Evolutionary conservation across 345 rosid species (phyloP).

Genomic region (Boechera stricta): DNA sequence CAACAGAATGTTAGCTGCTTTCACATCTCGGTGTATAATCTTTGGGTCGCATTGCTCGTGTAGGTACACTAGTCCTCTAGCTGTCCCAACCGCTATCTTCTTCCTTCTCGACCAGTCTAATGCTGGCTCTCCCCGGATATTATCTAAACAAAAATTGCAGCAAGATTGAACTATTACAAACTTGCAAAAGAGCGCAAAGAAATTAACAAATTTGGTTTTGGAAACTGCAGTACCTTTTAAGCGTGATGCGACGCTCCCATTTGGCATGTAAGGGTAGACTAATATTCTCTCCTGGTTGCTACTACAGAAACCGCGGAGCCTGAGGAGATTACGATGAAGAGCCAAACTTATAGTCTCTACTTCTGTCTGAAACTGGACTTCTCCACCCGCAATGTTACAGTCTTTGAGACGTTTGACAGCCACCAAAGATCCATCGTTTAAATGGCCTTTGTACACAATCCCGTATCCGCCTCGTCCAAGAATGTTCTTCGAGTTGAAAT

Average conservation of each 20-base stretch:
- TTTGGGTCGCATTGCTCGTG: conserved; percentile 97
- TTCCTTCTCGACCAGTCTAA: conserved; percentile 89
- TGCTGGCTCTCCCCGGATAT: conserved; percentile 67
- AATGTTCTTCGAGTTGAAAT: conserved; percentile 85
- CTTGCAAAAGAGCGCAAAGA: background rate
- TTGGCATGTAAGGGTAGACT: conserved; percentile 94
- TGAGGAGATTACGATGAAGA: conserved; percentile 92
- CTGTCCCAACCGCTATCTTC: conserved; percentile 88
- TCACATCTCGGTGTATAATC: conserved; percentile 94
- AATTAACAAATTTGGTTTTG: background rate
- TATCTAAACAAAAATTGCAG: conserved; percentile 51
- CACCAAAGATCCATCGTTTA: conserved; percentile 73
- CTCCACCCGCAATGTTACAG: conserved; percentile 85
- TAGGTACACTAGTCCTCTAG: conserved; percentile 82
- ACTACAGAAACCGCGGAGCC: conserved; percentile 95
- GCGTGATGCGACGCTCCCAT: conserved; percentile 95
- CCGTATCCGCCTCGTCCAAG: conserved; percentile 96
- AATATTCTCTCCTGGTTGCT: conserved; percentile 91
- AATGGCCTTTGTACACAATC: conserved; percentile 87
- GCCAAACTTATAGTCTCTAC: conserved; percentile 96
- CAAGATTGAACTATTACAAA: background rate
- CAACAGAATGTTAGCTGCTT: conserved; percentile 91
- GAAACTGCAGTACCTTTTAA: conserved; percentile 67
- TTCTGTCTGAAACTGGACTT: conserved; percentile 97
- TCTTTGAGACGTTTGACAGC: conserved; percentile 99